These are phyloP conservation scores for Scleroderma bovista DNA, from an alignment of 768 basidiomycete species.

Conservation along the genomic window DNA sequence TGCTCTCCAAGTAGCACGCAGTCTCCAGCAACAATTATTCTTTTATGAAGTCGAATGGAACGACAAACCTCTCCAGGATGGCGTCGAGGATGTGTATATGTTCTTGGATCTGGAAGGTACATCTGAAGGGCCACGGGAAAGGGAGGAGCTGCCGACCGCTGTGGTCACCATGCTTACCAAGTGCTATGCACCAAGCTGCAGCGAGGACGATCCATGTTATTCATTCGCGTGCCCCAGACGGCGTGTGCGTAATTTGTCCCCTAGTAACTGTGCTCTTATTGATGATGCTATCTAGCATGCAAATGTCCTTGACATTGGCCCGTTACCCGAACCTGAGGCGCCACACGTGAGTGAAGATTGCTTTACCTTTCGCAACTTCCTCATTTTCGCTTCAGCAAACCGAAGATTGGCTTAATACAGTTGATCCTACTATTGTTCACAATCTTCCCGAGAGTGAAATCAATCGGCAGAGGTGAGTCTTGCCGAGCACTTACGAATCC, in stretches of 20 bases:
- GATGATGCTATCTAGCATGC: constrained; percentile 17
- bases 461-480: constrained; percentile 64
- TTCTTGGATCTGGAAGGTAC: constrained; percentile 74
- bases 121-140: constrained; percentile 54
- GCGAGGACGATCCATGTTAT: constrained; percentile 77
- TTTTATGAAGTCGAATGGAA: constrained; percentile 98
- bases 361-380: constrained; percentile 12
- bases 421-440: constrained; percentile 43
- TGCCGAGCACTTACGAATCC: background rate
- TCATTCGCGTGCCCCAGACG: constrained; percentile 70
- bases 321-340: constrained; percentile 23
- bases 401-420: constrained; percentile 48
- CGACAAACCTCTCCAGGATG: constrained; percentile 71
- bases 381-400: constrained; percentile 15
- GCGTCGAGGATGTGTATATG: constrained; percentile 91
- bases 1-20: constrained; percentile 83
- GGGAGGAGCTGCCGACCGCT: constrained; percentile 78
- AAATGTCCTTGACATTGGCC: constrained; percentile 15
- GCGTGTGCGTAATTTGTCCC: constrained; percentile 38
- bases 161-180: constrained; percentile 85
- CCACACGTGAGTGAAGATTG: constrained; percentile 30
- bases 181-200: constrained; percentile 87
- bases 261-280: constrained; percentile 1
- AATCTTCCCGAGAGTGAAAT: constrained; percentile 74
- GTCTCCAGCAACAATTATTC: constrained; percentile 87